These are phyloP conservation scores for Euphrasia arctica DNA, from an alignment of 305 asterid species.

Conservation along the genomic window DNA sequence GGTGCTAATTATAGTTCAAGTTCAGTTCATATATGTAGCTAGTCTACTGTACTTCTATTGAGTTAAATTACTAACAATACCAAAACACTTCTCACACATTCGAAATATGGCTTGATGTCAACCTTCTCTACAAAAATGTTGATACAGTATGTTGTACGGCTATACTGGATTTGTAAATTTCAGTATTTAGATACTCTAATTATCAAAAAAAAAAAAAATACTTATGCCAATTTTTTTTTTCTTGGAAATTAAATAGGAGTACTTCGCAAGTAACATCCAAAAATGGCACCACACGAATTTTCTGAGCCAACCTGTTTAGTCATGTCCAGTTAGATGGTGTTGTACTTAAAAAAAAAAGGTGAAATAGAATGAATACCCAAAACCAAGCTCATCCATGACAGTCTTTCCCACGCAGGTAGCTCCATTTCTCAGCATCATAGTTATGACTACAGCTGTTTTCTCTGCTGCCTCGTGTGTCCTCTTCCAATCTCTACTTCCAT, in stretches of 20 bases:
- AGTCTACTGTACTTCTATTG: neutral
- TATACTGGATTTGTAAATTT: too few relatives aligned
- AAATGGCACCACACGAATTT: neutral
- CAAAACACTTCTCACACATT: too few relatives aligned
- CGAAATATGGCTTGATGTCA: too few relatives aligned
- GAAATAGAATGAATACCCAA: conserved; percentile 50
- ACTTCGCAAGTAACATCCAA: too few relatives aligned
- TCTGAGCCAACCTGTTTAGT: neutral
- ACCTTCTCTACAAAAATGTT: too few relatives aligned
- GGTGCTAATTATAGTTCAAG: neutral
- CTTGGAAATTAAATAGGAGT: too few relatives aligned
- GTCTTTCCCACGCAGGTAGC: conserved; percentile 86
- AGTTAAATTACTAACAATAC: too few relatives aligned
- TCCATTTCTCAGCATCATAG: conserved; percentile 65
- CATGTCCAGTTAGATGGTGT: neutral
- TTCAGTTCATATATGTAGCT: neutral
- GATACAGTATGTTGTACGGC: too few relatives aligned
- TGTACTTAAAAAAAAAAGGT: conserved; percentile 5
- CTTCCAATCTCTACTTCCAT: conserved; percentile 85
- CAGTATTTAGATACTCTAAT: neutral
- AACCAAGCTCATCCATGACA: conserved; percentile 86
- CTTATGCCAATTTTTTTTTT: too few relatives aligned
- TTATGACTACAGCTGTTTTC: conserved; percentile 70
- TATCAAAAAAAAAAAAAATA: neutral
- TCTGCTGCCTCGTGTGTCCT: conserved; percentile 73